phyloP scores from a whole-genome alignment of 208 protist species.

The Wallacemonas collosoma region DNA sequence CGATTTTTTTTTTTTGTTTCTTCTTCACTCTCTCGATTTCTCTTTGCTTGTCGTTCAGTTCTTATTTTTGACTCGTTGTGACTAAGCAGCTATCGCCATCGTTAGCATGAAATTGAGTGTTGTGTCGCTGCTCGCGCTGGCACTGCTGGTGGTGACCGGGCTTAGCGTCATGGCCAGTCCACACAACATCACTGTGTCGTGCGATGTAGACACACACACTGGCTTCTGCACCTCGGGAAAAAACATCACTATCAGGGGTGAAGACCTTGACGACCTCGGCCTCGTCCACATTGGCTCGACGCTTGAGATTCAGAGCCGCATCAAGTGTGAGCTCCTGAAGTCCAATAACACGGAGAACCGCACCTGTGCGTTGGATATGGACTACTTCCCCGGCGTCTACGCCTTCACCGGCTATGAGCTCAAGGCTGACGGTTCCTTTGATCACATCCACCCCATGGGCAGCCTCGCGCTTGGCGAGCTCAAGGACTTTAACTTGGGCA shows the following conservation, averaged over 20 bases:
- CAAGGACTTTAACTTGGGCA: neutral
- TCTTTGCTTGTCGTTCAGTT: neutral
- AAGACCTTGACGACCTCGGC: conserved; percentile 6
- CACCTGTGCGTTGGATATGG: conserved; percentile 7
- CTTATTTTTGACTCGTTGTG: neutral
- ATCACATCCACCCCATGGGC: neutral
- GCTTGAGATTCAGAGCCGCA: neutral
- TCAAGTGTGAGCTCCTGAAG: neutral
- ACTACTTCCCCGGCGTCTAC: neutral
- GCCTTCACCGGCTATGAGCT: neutral
- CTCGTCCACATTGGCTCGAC: conserved; percentile 20
- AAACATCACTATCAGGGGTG: conserved; percentile 19
- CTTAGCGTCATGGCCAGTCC: conserved; percentile 1
- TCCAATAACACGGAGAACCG: neutral
- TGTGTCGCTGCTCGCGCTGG: neutral
- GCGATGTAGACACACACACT: neutral
- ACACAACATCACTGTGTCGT: conserved; percentile 2
- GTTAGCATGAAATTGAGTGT: neutral
- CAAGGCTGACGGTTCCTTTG: neutral
- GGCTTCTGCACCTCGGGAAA: conserved; percentile 8
- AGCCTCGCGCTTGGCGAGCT: conserved; percentile 3
- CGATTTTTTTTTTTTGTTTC: neutral
- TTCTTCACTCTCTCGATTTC: neutral
- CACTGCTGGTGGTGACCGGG: neutral
- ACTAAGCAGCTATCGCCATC: neutral